A percentile compares a stretch with the other conserved stretches of the same genome.
phyloP scores from a whole-genome alignment of 139 green algal genomes.

The Picochlorum sp. region DNA sequence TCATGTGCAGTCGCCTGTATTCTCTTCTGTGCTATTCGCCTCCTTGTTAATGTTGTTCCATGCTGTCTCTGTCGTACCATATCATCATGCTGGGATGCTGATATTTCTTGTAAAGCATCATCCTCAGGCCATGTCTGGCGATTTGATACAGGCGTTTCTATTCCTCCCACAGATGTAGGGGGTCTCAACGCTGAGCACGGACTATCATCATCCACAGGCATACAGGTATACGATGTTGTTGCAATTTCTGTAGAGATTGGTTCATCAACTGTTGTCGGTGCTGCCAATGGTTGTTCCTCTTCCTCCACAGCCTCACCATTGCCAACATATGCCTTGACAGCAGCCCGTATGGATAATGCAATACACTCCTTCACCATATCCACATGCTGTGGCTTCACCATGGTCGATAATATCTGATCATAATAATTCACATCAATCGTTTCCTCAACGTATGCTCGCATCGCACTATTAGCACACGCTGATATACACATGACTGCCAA shows the following conservation, averaged over 20 bases:
- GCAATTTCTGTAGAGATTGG: background rate
- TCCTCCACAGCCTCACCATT: background rate
- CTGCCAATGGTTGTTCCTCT: no score
- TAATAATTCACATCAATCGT: constrained; percentile 32
- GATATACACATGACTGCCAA: constrained; percentile 13
- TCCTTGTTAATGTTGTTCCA: no score
- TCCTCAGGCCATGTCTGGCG: no score
- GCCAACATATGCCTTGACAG: constrained; percentile 12
- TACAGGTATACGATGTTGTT: constrained; percentile 8
- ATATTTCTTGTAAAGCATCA: no score
- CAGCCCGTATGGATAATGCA: constrained; percentile 19
- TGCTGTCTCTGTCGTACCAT: no score
- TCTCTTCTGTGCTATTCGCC: no score
- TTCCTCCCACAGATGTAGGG: no score
- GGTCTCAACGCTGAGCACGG: no score
- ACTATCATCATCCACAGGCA: background rate
- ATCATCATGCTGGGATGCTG: no score
- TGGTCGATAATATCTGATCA: constrained; percentile 27
- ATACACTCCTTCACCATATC: constrained; percentile 22
- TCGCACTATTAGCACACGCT: constrained; percentile 17
- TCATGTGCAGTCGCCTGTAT: background rate
- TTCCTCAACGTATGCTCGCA: constrained; percentile 27
- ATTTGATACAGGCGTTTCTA: no score
- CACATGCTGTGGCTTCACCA: constrained; percentile 25
- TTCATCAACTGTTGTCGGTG: background rate